Conservation (phyloP, 2,329 filamentous ascomycete species). For the Ascomycota sp. region DNA sequence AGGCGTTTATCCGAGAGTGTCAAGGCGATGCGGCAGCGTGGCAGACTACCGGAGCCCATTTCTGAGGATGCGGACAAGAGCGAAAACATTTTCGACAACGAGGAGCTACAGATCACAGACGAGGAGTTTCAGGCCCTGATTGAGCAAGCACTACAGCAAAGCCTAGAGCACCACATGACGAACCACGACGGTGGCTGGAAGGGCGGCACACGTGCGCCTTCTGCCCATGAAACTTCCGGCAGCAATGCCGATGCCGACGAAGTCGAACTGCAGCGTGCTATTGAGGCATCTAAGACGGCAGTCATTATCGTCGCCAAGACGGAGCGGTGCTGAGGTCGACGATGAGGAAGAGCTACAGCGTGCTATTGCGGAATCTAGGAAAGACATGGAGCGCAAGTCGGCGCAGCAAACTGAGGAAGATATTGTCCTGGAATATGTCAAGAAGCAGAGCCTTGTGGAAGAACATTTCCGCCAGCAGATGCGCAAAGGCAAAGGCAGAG, state of each 20-base stretch:
- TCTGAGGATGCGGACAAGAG: slow-evolving; percentile 7
- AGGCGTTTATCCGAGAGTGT: slow-evolving; percentile 54
- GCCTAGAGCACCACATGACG: slow-evolving; percentile 13
- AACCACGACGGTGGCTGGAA: not conserved
- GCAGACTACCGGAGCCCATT: slow-evolving; percentile 8
- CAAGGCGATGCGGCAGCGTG: slow-evolving; percentile 23
- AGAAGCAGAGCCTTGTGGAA: slow-evolving; percentile 56
- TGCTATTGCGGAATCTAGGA: slow-evolving; percentile 23
- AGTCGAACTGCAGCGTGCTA: slow-evolving; percentile 16
- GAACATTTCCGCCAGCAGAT: slow-evolving; percentile 25
- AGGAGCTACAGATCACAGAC: slow-evolving; percentile 28
- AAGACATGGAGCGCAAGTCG: slow-evolving; percentile 20
- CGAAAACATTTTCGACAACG: slow-evolving; percentile 15
- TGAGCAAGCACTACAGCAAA: slow-evolving; percentile 33
- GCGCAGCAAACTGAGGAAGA: slow-evolving; percentile 42
- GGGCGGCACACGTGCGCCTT: not conserved
- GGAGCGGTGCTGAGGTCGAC: slow-evolving; percentile 18
- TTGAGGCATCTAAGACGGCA: slow-evolving; percentile 18
- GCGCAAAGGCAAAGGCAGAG: slow-evolving; percentile 15
- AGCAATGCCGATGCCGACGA: slow-evolving; percentile 10
- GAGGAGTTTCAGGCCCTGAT: slow-evolving; percentile 36
- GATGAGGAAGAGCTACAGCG: slow-evolving; percentile 22
- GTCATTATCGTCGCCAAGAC: slow-evolving; percentile 4
- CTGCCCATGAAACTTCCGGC: not conserved
- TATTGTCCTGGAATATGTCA: slow-evolving; percentile 55